Conservation (phyloP, 2,329 filamentous ascomycete genomes). For the Penicillium palitans region DNA sequence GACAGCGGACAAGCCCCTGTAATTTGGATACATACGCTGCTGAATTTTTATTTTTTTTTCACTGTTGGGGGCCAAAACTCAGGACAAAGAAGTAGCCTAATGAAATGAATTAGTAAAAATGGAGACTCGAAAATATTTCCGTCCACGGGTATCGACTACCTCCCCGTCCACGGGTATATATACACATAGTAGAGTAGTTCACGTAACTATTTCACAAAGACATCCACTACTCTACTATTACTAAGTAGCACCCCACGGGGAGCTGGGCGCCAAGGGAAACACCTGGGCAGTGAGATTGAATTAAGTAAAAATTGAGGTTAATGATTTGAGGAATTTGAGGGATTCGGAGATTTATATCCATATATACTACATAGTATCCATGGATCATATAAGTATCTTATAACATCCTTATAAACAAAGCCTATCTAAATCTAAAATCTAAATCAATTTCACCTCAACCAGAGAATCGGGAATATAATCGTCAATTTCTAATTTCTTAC, state of each 20-base stretch:
- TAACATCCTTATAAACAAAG: no score
- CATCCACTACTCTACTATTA: neutral
- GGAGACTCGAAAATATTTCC: neutral
- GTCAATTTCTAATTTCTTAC: no score
- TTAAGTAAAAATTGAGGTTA: no score
- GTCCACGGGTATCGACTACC: no score
- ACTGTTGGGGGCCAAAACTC: constrained; percentile 7
- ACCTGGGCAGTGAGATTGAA: neutral
- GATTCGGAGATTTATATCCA: neutral
- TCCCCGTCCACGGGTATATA: neutral
- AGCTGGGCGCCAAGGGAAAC: constrained; percentile 7
- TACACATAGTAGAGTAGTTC: no score
- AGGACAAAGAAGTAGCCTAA: neutral
- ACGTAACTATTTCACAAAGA: neutral
- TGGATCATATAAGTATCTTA: no score
- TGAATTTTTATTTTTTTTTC: neutral
- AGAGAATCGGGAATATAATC: no score
- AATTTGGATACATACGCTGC: neutral
- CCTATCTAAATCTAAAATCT: no score
- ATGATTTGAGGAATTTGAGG: no score
- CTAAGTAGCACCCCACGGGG: neutral
- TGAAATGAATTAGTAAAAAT: neutral
- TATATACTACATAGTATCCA: neutral
- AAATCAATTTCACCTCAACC: no score
- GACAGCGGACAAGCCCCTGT: neutral